Conservation (phyloP, 164 flowering plant species). For the Macadamia integrifolia region DNA sequence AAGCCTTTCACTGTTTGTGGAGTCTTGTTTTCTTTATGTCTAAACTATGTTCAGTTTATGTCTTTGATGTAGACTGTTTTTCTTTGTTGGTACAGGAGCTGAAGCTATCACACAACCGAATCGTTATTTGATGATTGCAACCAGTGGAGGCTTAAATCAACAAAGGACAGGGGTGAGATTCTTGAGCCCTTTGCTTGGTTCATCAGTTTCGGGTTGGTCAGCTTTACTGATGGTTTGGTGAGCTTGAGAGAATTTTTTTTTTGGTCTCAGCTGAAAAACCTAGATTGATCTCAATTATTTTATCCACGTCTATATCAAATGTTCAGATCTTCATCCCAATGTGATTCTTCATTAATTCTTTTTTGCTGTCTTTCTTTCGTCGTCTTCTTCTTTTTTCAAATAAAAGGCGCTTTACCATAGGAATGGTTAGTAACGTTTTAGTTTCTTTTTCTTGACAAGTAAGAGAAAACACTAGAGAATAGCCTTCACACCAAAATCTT, state of each 20-base stretch:
- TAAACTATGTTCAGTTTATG: not conserved
- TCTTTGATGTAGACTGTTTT: not conserved
- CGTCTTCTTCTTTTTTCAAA: too few relatives aligned
- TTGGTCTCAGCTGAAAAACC: too few relatives aligned
- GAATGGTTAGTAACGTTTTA: too few relatives aligned
- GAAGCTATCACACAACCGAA: slow-evolving; percentile 31
- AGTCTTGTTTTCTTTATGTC: not conserved
- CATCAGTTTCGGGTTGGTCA: not conserved
- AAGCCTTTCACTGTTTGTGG: not conserved
- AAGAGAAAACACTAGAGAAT: too few relatives aligned
- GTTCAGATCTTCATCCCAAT: too few relatives aligned
- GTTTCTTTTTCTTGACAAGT: too few relatives aligned
- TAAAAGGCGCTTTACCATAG: too few relatives aligned
- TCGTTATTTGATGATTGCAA: slow-evolving; percentile 52
- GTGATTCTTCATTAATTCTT: too few relatives aligned
- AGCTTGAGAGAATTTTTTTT: not conserved
- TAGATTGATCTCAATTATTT: too few relatives aligned
- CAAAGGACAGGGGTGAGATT: slow-evolving; percentile 71
- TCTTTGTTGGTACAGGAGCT: slow-evolving; percentile 29
- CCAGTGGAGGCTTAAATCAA: slow-evolving; percentile 80
- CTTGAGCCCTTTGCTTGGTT: not conserved
- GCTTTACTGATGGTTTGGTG: not conserved
- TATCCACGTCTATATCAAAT: too few relatives aligned
- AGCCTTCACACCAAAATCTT: too few relatives aligned
- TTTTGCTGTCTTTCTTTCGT: too few relatives aligned